Base-by-base conservation (phyloP, 176 grass and related monocot genomes). In the Zoysia pacifica region DNA sequence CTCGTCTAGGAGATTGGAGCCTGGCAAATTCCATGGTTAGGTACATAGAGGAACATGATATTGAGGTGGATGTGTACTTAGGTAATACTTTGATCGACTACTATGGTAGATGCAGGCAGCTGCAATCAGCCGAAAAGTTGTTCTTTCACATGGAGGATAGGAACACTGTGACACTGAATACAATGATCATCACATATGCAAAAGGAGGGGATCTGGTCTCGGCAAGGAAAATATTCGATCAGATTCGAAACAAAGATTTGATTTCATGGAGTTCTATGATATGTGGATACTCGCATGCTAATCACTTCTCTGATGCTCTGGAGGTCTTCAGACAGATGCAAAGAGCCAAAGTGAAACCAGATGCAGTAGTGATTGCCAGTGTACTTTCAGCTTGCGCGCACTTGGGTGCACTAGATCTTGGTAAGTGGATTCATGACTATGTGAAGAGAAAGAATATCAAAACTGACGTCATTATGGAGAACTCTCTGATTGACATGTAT, bases 241-340 rank as follows among this genome's bases (percentile, higher is more conserved):
- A 80, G 73, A 89, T 72, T 72, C 63, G 73, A 62, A 50, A 62
- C 47, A 88, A 83, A 61, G 76, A 94, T 86, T 70, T 91, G 79
- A 86, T 91, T 65, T 84, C 88, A 52, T 91, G 86, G 86, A 88
- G 80, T 67, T 91, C 88, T 51, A 91, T 94, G 51, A 78, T 86
- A 65, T 83, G 80, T 1, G 80, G 80, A 50, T 94, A 88, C 72
- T 94, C 83, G 2, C 75, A 86, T 49, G 66, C 66, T 16, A 84
- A 75, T 65, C 52, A n/a, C 42, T 93, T 90, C 63, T 83, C 91
- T 68, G 82, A 88, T 35, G 79, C 85, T 46, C 46, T 86, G 35
- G 48, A 59, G 7, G 54, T 86, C 43, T 93, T 88, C 69, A 60
- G 79, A 62, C 61, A 81, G 67, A 93, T 88, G 85, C 85, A 88